phyloP scores from a whole-genome alignment of 345 rosid species.

The Brassica incana region DNA sequence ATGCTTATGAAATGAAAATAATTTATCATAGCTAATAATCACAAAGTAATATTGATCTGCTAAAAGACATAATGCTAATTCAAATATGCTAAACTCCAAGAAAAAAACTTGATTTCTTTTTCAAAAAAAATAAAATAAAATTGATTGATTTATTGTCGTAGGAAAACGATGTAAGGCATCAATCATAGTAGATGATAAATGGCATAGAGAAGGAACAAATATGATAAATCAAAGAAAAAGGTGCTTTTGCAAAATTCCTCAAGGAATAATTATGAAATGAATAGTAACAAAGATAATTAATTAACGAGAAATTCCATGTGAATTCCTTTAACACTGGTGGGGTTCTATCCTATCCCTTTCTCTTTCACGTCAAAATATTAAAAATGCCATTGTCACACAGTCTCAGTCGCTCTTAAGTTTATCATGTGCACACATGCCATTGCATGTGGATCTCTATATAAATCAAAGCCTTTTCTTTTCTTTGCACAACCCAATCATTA shows the following conservation, averaged over 20 bases:
- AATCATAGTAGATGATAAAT: slow-evolving; percentile 11
- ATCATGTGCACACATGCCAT: slow-evolving; percentile 36
- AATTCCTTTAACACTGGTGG: slow-evolving; percentile 31
- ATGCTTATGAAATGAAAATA: too few species aligned
- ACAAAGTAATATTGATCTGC: too few species aligned
- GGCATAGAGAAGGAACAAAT: slow-evolving; percentile 17
- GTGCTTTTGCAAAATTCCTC: slow-evolving; percentile 16
- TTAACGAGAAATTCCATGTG: slow-evolving; percentile 32
- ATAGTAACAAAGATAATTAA: background rate
- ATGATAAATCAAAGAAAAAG: slow-evolving; percentile 11
- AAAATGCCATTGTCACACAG: slow-evolving; percentile 11
- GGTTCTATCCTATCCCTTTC: background rate
- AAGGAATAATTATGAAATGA: slow-evolving; percentile 17
- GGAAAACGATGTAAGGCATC: background rate
- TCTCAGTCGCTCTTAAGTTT: slow-evolving; percentile 12
- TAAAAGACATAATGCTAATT: background rate
- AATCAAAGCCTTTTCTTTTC: background rate
- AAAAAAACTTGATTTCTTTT: background rate
- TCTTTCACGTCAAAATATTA: slow-evolving; percentile 3
- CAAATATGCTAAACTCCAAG: background rate
- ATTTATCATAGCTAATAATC: too few species aligned
- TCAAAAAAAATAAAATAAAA: background rate
- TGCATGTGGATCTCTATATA: slow-evolving; percentile 31
- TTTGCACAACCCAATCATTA: background rate
- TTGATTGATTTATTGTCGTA: background rate